Percentiles rank a stretch among this genome's conserved stretches.
phyloP scores from a whole-genome alignment of 495 filamentous ascomycete genomes.

The Penicillium cinerascens region DNA sequence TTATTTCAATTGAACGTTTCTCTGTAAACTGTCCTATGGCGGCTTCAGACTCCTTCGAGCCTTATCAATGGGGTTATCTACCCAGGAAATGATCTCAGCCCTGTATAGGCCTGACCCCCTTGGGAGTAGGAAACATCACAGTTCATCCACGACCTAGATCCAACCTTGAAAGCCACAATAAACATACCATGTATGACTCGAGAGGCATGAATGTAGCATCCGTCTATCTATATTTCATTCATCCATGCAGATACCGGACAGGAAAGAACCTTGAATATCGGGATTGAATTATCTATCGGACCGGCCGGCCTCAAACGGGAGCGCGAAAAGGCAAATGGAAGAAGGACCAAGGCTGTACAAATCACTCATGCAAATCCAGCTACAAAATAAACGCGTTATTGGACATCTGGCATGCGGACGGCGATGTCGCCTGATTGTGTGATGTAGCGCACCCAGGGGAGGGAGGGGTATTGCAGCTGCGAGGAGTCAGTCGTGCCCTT shows the following conservation, averaged over 20 bases:
- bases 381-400: conserved; percentile 37
- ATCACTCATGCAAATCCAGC: conserved; percentile 15
- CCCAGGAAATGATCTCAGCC: no score
- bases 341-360: conserved; percentile 28
- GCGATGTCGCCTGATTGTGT: conserved; percentile 96
- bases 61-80: no score
- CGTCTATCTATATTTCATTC: not conserved
- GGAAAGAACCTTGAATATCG: conserved; percentile 4
- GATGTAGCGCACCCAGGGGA: conserved; percentile 98
- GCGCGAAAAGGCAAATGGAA: conserved; percentile 13
- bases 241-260: not conserved
- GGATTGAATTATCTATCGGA: conserved; percentile 35
- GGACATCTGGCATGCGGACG: conserved; percentile 83
- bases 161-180: not conserved
- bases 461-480: conserved; percentile 92
- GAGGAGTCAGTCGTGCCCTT: conserved; percentile 1
- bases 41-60: no score
- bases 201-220: no score
- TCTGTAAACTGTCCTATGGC: not conserved
- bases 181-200: no score
- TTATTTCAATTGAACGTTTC: not conserved
- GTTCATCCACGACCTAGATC: no score
- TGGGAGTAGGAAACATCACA: no score
- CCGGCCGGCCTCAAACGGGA: conserved; percentile 29
- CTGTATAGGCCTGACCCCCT: no score